Evolutionary conservation across 768 basidiomycete species (phyloP), one percentile per base, ranked within the genome.

Genomic region (Lactarius quietus): DNA sequence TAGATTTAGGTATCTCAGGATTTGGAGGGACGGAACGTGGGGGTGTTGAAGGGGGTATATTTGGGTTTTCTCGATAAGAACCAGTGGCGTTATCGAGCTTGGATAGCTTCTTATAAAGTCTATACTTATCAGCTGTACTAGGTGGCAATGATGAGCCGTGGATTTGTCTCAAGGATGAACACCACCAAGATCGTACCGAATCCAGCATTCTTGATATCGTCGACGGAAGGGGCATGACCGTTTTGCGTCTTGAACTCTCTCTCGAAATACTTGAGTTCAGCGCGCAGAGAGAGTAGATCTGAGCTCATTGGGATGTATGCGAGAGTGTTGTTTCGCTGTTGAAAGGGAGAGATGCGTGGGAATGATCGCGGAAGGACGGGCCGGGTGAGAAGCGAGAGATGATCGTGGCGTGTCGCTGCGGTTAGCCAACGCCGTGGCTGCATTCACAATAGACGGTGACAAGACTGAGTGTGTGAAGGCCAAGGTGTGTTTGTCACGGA

Each of bases 211-310:
- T 80, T 87, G 61, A 93, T 92, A 70, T 93, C 92, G 56, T 90
- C 81, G 2, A 90, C 75, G 31, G 84, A 82, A 0, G 91, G 86
- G 38, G 84, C 81, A 66, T 83, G 81, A 45, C 81, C 83, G 73
- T 90, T 78, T 0, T 69, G 70, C 0, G 77, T 74, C 63, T 80
- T 84, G 75, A 92, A 93, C 23, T 79, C 78, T 66, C 86, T 86
- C 72, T 93, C 92, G 86, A 90, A 93, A 51, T 77, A 66, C 74
- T 93, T 93, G 66, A 93, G 85, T 72, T 93, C 86, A 65, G 86
- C 77, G 12, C 85, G 84, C 38, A 92, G 75, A 56, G 78, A 68
- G 38, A 81, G 72, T 70, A 78, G 72, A 38, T 76, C 68, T 51
- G 57, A 43, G 58, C 57, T 33, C 79, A 80, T 82, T 38, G 69